These are phyloP conservation scores for Castanea sativa DNA, from an alignment of 306 rosid species.

Conservation along the genomic window DNA sequence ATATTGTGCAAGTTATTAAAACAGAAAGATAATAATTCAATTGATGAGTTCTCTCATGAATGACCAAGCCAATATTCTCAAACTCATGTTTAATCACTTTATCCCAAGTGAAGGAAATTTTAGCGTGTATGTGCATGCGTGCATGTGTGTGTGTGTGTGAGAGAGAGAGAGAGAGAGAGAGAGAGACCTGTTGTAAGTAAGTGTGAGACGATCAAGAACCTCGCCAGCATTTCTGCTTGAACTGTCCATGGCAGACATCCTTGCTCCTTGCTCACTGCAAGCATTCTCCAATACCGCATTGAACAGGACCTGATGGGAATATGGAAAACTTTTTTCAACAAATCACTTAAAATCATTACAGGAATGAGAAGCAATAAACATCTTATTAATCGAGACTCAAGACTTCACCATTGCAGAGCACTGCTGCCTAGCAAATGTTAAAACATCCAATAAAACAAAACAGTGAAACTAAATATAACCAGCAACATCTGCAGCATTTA, in stretches of 20 bases:
- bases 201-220: constrained; percentile 97
- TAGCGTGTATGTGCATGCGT: too few relatives aligned
- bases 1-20: neutral
- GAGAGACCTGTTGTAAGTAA: constrained; percentile 80
- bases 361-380: neutral
- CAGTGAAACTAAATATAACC: neutral
- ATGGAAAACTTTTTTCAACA: neutral
- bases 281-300: constrained; percentile 97
- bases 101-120: too few relatives aligned
- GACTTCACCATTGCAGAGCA: neutral
- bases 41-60: neutral
- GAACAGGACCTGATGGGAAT: constrained; percentile 64
- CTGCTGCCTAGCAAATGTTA: neutral
- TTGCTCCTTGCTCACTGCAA: constrained; percentile 99
- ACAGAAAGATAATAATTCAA: neutral
- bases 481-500: neutral
- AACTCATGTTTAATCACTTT: neutral
- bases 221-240: constrained; percentile 99
- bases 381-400: neutral
- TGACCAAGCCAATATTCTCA: neutral
- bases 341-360: neutral
- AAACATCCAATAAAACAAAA: neutral
- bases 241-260: constrained; percentile 99
- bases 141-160: neutral
- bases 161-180: constrained; percentile 10